Conservation (phyloP, 805 yeast species). For the Candida coquimbonensis region DNA sequence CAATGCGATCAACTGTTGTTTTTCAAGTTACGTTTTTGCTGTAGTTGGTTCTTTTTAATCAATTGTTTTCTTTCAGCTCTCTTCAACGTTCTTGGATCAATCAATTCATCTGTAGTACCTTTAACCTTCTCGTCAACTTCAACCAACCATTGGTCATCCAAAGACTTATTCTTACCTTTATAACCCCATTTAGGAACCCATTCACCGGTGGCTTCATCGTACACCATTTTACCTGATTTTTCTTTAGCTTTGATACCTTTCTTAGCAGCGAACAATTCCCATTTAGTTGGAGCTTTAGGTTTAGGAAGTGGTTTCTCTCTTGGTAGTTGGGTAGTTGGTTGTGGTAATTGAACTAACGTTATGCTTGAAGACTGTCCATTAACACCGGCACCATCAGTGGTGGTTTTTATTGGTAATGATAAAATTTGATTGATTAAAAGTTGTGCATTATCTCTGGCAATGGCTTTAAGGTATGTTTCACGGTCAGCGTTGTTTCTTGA, state of each 20-base stretch:
- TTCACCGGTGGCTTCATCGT: slow-evolving; percentile 81
- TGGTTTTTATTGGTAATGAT: slow-evolving; percentile 81
- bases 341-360: slow-evolving; percentile 81
- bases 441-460: slow-evolving; percentile 90
- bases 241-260: slow-evolving; percentile 92
- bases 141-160: slow-evolving; percentile 91
- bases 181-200: slow-evolving; percentile 99
- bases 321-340: slow-evolving; percentile 74
- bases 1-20: slow-evolving; percentile 19
- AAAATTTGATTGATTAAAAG: slow-evolving; percentile 83
- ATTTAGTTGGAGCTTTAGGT: slow-evolving; percentile 84
- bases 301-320: slow-evolving; percentile 94
- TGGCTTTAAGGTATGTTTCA: slow-evolving; percentile 55
- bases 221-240: slow-evolving; percentile 82
- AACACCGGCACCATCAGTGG: slow-evolving; percentile 62
- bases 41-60: slow-evolving; percentile 76
- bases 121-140: slow-evolving; percentile 78
- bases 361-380: slow-evolving; percentile 62
- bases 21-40: slow-evolving; percentile 74
- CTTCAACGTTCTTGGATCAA: slow-evolving; percentile 79
- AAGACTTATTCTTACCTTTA: slow-evolving; percentile 81
- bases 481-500: slow-evolving; percentile 44
- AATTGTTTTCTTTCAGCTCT: slow-evolving; percentile 81
- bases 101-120: slow-evolving; percentile 52
- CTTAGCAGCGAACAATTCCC: slow-evolving; percentile 95